Base-by-base conservation (phyloP, 345 rosid genomes). In the Aquilaria sinensis region DNA sequence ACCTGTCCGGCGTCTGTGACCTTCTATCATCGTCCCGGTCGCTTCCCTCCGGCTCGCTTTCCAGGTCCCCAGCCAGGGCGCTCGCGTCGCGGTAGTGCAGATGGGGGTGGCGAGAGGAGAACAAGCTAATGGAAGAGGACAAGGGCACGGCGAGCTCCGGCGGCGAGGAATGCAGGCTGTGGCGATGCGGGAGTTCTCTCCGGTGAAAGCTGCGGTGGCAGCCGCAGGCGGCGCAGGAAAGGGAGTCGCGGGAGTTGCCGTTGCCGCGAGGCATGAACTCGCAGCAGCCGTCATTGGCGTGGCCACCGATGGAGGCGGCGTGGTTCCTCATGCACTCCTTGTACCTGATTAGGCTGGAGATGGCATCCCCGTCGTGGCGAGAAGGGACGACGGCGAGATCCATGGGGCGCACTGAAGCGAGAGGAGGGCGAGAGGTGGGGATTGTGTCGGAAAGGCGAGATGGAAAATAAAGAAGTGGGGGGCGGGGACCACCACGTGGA, bases 201-300 rank as follows among this genome's bases (percentile, higher is more conserved):
- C 86, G 63, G 57, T 81, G 86, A 72, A 81, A 81, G 56, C 74
- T 81, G 13, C 83, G 75, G 72, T 81, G 86, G 60, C 86, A 81
- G 23, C 80, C 79, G 60, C 86, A 78, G 16, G 83, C 86, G 10
- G 86, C 86, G 31, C 86, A 81, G 2, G 50, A 74, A 56, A 81
- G 74, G n/a, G 71, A 61, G 46, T 34, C 56, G 4, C 53, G 47
- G 15, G 69, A 29, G 55, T 57, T 68, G 10, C 72, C 74, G 1
- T 51, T 58, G 10, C 65, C 66, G 13, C 33, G 63, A 2, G 83
- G 77, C 79, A 81, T 74, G 77, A 81, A 81, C 76, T 81, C 86
- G 10, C 86, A 75, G 66, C 86, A 81, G 10, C 86, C 86, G 67
- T 81, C 83, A 51, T 74, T 72, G 53, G 82, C 83, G 56, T 78